Evolutionary conservation across 176 grass and related monocot genomes (phyloP), one percentile per base, ranked within the genome.

Genomic region (Chloris gayana): DNA sequence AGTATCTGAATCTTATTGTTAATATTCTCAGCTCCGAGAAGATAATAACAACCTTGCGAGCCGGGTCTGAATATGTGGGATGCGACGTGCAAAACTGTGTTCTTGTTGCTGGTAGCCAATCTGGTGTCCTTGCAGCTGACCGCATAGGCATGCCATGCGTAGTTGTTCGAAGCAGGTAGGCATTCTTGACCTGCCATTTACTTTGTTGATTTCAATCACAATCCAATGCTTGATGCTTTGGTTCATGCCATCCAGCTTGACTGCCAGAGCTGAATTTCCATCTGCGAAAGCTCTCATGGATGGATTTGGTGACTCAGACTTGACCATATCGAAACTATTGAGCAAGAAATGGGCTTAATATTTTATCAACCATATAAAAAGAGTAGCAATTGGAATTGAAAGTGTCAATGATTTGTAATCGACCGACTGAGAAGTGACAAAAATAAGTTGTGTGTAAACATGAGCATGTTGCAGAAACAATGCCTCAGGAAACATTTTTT

Each of bases 281-380:
- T 92, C 83, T 7, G 90, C 95, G 13, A 98, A 94, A 21, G 86
- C 74, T 14, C 72, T 94, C 39, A 91, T 93, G 87, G 92, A 94
- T 79, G 95, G 89, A 71, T 98, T 94, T 7, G 90, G 95, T 0
- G 81, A 72, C 56, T 83, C 92, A 24, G 92, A 98, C 81, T 35
- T 98, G 27, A 94, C 92, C 2, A 44, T 98, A 74, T 84, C 88
- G 0, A 98, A 94, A 76, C 76, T 94, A 30, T 71, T 80, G 87
- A 85, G 22, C 46, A 94, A 89, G 76, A 94, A 42, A 56, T 85
- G 86, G 92, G 83, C 75, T 73, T 88, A 42, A 64, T 44, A 3
- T 26, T 15, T 9, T 15, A 10, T 47, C 29, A 1, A 13, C 9
- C 34, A 18, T 39, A 4, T 8, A 31, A 14, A 6, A 57, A 24